phyloP scores from a whole-genome alignment of 805 yeast genomes.

The Yamadazyma endophytica region DNA sequence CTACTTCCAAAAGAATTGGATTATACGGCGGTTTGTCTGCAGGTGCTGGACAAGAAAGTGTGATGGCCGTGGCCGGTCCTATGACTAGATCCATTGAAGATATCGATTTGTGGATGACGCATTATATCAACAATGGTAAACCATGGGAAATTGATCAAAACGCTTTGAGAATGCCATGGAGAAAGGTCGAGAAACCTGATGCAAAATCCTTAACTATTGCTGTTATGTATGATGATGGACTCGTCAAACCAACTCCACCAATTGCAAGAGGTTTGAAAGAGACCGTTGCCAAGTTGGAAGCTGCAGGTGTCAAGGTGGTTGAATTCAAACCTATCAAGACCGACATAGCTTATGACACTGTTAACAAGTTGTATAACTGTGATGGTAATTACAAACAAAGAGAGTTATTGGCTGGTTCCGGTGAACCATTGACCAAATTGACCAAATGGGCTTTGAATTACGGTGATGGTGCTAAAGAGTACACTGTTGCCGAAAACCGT shows the following conservation, averaged over 20 bases:
- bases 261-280: conserved; percentile 51
- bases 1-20: conserved; percentile 35
- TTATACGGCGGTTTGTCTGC: conserved; percentile 46
- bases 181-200: conserved; percentile 36
- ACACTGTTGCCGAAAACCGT: conserved; percentile 50
- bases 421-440: conserved; percentile 65
- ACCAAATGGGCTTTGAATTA: conserved; percentile 58
- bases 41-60: conserved; percentile 62
- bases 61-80: conserved; percentile 67
- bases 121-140: conserved; percentile 55
- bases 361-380: conserved; percentile 50
- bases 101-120: conserved; percentile 63
- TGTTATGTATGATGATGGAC: conserved; percentile 59
- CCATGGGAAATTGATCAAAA: conserved; percentile 57
- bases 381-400: conserved; percentile 66
- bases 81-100: conserved; percentile 62
- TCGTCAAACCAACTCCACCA: conserved; percentile 68
- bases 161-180: conserved; percentile 51
- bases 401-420: conserved; percentile 50
- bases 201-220: conserved; percentile 52
- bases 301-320: conserved; percentile 56
- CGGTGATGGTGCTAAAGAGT: conserved; percentile 52
- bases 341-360: conserved; percentile 56
- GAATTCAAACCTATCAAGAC: conserved; percentile 57
- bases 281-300: conserved; percentile 49